Evolutionary conservation across 495 filamentous ascomycete species (phyloP), one percentile per base, ranked within the genome.

Genomic region (Xylaria scruposa): DNA sequence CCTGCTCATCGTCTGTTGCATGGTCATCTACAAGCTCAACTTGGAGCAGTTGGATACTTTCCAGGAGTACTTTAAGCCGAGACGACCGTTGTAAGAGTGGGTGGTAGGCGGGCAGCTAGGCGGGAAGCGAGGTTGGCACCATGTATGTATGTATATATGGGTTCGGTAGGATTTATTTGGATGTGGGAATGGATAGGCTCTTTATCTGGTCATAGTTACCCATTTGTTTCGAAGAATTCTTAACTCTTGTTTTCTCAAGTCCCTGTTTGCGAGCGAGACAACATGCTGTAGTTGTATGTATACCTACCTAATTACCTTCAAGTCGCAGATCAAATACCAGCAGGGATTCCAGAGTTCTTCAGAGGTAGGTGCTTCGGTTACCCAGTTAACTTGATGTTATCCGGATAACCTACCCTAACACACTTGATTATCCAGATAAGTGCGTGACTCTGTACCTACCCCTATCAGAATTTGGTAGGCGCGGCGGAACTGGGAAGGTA

Each of bases 1-100:
- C 73, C 81, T 99, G 74, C 74, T 99, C 75, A 91, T 98, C 83
- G 85, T 83, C 53, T 95, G 93, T 79, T 95, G 93, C 81, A 86
- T 86, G 74, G 87, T 94, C 36, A 87, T 97, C 54, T 86, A 87
- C 60, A 87, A 91, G 49, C 78, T 92, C 74, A 83, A 85, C 4
- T 86, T 93, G 83, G 88, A 91, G 64, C 79, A 84, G 29, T 86
- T 87, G 75, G 90, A 93, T 79, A 84, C 93, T 53, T 97, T 97
- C 77, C 90, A 87, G 79, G 88, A 90, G 73, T 97, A 95, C 77
- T 97, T 87, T 67, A 73, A 78, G 70, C 85, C 83, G 38, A 77
- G 78, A 29, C 74, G 67, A 10, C 76, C 78, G 38, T 53, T 79
- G 26, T 79, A 58, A 51, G 44, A 53, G 29, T 5, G 0, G 46